These are phyloP conservation scores for Podila clonocystis DNA, from an alignment of 192 early-diverging fungal species.

Conservation along the genomic window DNA sequence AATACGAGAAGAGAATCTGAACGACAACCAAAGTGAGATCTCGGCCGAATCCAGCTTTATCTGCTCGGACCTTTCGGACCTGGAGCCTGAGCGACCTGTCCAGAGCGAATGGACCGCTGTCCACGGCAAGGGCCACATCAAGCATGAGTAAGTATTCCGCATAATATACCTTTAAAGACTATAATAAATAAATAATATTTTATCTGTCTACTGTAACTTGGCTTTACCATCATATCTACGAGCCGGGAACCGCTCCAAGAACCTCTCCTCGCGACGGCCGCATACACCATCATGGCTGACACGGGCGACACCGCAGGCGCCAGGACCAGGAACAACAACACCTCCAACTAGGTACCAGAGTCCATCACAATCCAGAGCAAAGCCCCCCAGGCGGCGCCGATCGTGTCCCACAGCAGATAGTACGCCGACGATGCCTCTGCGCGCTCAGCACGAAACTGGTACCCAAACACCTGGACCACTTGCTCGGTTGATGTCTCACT, in stretches of 20 bases:
- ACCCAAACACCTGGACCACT: not conserved
- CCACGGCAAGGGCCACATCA: not conserved
- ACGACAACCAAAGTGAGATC: constrained; percentile 11
- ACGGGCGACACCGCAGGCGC: constrained; percentile 1
- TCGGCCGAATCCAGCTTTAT: constrained; percentile 39
- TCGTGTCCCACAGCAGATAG: constrained; percentile 9
- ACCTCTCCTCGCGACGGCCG: constrained; percentile 7
- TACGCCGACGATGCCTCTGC: constrained; percentile 7
- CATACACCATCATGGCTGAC: constrained; percentile 10
- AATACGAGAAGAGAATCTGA: not conserved
- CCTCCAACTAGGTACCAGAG: not conserved
- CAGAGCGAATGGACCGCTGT: not conserved
- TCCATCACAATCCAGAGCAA: constrained; percentile 12
- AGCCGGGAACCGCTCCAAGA: constrained; percentile 4
- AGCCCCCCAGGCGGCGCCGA: constrained; percentile 6
- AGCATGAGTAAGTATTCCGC: too few species aligned
- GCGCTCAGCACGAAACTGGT: constrained; percentile 10
- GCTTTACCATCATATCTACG: not conserved
- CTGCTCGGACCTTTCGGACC: constrained; percentile 30
- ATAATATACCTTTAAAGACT: too few species aligned
- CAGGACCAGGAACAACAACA: constrained; percentile 1
- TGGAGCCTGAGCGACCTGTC: not conserved
- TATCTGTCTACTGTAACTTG: not conserved
- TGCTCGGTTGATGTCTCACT: not conserved
- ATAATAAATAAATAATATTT: not conserved